Evolutionary conservation across 805 yeast species (phyloP), one percentile per base, ranked within the genome.

Genomic region (Cyberlindnera xylosilytica): DNA sequence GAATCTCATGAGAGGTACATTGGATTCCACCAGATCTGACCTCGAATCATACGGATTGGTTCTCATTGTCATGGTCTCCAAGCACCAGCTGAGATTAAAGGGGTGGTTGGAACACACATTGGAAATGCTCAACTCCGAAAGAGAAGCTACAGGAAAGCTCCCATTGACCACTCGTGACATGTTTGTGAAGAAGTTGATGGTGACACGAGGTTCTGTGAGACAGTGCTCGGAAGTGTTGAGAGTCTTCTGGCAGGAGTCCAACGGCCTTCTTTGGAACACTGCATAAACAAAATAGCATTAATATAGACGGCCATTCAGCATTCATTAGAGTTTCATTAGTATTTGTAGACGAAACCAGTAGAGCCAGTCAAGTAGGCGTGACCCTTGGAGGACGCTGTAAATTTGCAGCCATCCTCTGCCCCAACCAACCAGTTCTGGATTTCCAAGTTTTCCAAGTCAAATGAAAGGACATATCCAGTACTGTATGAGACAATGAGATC

Each of bases 201-300:
- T 81, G 2, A 81, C 88, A 1, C 72, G 88, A 53, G 90, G 90
- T 2, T 76, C 76, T 31, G 32, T 44, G 5, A 66, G 87, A 50
- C 72, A 73, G 30, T 80, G 83, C 2, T 73, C 77, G 38, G 79
- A 73, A 17, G 68, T 79, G 1, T 64, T 84, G 11, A 74, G 79
- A 43, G 76, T 72, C 39, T 79, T 82, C 61, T 84, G 90, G 90
- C 61, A 82, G 18, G 70, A 73, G 22, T 67, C 71, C 19, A 83
- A 81, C 48, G 82, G 83, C 1, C 58, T 79, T 39, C 61, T 71
- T 5, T 53, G 58, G 36, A 43, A 45, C 40, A 42, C 63, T 13
- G 42, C 45, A 16, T 45, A 20, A 61, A 28, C n/a, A n/a, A n/a
- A n/a, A n/a, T n/a, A n/a, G n/a, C n/a, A n/a, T n/a, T n/a, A n/a